These are phyloP conservation scores for Solanum medicagineum DNA, from an alignment of 257 asterid species.

Conservation along the genomic window DNA sequence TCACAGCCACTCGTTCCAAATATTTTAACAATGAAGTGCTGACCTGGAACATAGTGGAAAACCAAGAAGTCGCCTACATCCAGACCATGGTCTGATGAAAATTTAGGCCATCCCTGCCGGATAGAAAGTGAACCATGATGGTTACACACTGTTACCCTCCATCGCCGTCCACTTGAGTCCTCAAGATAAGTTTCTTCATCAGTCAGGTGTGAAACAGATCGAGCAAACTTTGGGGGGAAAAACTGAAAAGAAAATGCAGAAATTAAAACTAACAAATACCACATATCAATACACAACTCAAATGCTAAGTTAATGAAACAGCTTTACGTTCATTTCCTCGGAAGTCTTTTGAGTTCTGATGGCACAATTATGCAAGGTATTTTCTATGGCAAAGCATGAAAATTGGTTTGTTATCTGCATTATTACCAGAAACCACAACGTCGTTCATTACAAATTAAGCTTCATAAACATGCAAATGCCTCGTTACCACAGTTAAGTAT, in stretches of 20 bases:
- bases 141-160: conserved; percentile 26
- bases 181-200: conserved; percentile 30
- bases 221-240: conserved; percentile 45
- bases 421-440: background rate
- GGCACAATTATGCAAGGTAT: background rate
- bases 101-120: conserved; percentile 46
- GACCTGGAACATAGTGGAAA: conserved; percentile 15
- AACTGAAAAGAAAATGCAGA: conserved; percentile 29
- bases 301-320: background rate
- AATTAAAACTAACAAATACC: background rate
- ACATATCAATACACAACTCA: background rate
- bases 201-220: conserved; percentile 9
- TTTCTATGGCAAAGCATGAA: background rate
- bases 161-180: conserved; percentile 31
- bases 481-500: too few relatives aligned
- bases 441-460: background rate
- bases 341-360: background rate
- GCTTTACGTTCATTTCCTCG: background rate
- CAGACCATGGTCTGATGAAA: conserved; percentile 27
- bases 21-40: conserved; percentile 40
- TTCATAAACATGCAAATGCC: background rate
- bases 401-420: background rate
- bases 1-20: conserved; percentile 29
- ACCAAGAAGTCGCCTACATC: conserved; percentile 26
- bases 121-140: conserved; percentile 27